Percentiles rank a stretch among this genome's conserved stretches.
phyloP scores from a whole-genome alignment of 1,139 yeast genomes.

The Candida mesenterica region DNA sequence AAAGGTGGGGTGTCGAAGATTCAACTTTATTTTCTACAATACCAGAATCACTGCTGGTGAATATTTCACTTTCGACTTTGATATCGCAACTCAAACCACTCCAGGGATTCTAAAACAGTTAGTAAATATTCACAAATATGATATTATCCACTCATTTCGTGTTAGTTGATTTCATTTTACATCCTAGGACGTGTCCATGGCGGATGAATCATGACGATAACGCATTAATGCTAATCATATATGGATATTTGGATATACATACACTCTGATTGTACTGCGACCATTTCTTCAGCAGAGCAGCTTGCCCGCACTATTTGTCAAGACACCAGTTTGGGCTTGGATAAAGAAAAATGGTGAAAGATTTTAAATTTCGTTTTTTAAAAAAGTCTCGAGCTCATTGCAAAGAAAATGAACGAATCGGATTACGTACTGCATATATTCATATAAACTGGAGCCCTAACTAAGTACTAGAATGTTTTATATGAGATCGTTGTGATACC shows the following conservation, averaged over 20 bases:
- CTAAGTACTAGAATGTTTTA: no score
- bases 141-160: conserved; percentile 29
- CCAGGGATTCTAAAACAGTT: conserved; percentile 5
- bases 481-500: background rate
- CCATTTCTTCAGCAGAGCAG: no score
- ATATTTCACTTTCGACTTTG: no score
- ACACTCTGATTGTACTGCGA: conserved; percentile 4
- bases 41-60: no score
- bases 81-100: no score
- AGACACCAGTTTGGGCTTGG: no score
- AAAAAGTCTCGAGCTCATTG: background rate
- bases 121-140: conserved; percentile 7
- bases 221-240: conserved; percentile 31
- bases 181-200: conserved; percentile 32
- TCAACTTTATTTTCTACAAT: no score
- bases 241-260: conserved; percentile 8
- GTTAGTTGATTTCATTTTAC: conserved; percentile 42
- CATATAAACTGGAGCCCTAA: background rate
- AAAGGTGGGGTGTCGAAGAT: no score
- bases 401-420: background rate
- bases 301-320: no score
- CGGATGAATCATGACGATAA: conserved; percentile 44
- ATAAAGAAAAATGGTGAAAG: conserved; percentile 1
- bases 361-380: conserved; percentile 2
- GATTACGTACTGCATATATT: background rate